Base-by-base conservation (phyloP, 164 flowering plant species). In the Magnolia officinalis region DNA sequence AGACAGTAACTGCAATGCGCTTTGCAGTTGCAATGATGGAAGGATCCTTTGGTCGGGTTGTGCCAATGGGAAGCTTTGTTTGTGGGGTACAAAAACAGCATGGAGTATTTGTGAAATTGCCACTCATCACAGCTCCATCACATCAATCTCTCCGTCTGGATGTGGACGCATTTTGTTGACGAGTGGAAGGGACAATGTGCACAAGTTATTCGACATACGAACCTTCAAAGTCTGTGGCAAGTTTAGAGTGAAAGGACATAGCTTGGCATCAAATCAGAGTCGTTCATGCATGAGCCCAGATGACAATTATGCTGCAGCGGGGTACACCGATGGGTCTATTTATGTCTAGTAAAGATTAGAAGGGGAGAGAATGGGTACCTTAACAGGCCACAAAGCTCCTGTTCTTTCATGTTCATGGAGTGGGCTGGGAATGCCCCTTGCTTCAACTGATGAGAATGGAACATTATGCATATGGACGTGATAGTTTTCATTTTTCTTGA, bases 341-440 rank as follows among this genome's bases (percentile, higher is more conserved):
- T 75, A 82, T 71, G 76, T 92, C 10, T 96, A 98, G 99, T 92
- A 98, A 1, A 86, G 88, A 78, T 71, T 77, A n/a, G 89, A 82
- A 74, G 87, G 76, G 10, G 93, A 87, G 72, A 82, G 90, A 10
- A 96, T 96, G 2, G 86, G 85, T 76, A 89, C 90, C 73, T 85
- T 96, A 37, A 89, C 81, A 76, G 97, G 90, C 76, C 93, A 91
- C 80, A 78, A 83, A 66, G 80, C 93, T 72, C 81, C 98, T 2
- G 93, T 96, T 19, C 86, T 94, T 67, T 84, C 91, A 78, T 94
- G 99, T 85, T 81, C 98, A 7, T 96, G 98, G 99, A 91, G 97
- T 80, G 91, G 88, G 29, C 84, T 88, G n/a, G 99, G 98, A 76
- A 92, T 86, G 78, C 92, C 92, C 20, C 84, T 96, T 21, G 97